These are phyloP conservation scores for Pleurozium schreberi DNA, from an alignment of 225 moss, liverwort and hornwort species.

Conservation along the genomic window DNA sequence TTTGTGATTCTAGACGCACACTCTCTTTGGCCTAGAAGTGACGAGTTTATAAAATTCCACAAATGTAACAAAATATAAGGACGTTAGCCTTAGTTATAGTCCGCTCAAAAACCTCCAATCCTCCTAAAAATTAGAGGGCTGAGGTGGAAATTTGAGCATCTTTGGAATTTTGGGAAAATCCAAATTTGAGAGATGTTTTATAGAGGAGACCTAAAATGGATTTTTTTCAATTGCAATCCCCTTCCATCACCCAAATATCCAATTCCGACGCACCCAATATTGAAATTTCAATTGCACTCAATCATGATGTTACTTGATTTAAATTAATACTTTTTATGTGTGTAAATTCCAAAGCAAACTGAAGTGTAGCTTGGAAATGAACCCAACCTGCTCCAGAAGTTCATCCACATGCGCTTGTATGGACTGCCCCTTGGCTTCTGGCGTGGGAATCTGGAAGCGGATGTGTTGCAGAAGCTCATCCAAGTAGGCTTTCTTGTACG, in stretches of 20 bases:
- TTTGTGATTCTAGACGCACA: background rate
- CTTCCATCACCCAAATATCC: background rate
- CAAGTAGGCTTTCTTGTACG: constrained; percentile 15
- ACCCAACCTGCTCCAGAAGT: constrained; percentile 24
- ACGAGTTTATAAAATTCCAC: background rate
- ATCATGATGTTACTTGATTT: background rate
- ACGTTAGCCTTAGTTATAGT: background rate
- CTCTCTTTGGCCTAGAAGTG: background rate
- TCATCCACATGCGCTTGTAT: constrained; percentile 21
- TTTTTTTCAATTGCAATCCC: background rate
- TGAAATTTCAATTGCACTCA: background rate
- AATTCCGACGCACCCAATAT: background rate
- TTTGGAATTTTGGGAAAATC: background rate
- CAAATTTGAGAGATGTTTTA: background rate
- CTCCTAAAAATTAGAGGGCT: background rate
- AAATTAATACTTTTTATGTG: no score
- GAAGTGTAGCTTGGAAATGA: background rate
- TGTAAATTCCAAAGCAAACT: background rate
- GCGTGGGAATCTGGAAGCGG: constrained; percentile 28
- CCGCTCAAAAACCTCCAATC: background rate
- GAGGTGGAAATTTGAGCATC: background rate
- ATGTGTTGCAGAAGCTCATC: constrained; percentile 39
- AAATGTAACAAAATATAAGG: no score
- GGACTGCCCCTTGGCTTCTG: constrained; percentile 2
- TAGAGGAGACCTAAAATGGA: background rate